Evolutionary conservation across 768 basidiomycete species (phyloP), one percentile per base, ranked within the genome.

Genomic region (Fomitopsis pulvina): DNA sequence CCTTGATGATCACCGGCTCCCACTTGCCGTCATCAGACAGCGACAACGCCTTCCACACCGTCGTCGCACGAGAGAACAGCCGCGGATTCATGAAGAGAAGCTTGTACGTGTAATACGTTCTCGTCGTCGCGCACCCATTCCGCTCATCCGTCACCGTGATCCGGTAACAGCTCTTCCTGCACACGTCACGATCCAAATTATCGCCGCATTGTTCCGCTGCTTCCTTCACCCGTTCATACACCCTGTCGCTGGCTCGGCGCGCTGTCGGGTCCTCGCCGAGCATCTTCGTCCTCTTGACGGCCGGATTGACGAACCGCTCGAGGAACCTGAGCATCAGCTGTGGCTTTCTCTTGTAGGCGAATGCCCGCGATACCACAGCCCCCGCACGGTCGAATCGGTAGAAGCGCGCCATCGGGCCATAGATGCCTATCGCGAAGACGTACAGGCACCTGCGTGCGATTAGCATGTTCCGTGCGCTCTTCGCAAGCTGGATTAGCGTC

Each of bases 361-460:
- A 41, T 1, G 51, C 18, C 7, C 9, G 11, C 2, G 48, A 51
- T 2, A 47, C 51, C 18, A 58, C 37, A 1, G 41, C 51, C 18
- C 40, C 49, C 1, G 53, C 26, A 29, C 47, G 57, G 39, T 58
- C 57, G 39, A 52, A 58, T 16, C 53, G 53, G 7, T 27, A 48
- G 24, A 58, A 30, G 4, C 53, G 53, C 1, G 47, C 47, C 4
- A 3, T 29, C 27, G 27, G n/a, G 22, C 53, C 57, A 47, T 52
- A 55, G 41, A 58, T 28, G 4, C 57, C 53, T 22, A 58, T 26
- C 22, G 49, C 51, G n/a, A n/a, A n/a, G n/a, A n/a, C n/a, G n/a
- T n/a, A n/a, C n/a, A n/a, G n/a, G n/a, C n/a, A n/a, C n/a, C n/a
- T n/a, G n/a, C n/a, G n/a, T n/a, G n/a, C n/a, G n/a, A n/a, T n/a